Evolutionary conservation across 306 rosid species (phyloP).

Genomic region (Begonia masoniana): DNA sequence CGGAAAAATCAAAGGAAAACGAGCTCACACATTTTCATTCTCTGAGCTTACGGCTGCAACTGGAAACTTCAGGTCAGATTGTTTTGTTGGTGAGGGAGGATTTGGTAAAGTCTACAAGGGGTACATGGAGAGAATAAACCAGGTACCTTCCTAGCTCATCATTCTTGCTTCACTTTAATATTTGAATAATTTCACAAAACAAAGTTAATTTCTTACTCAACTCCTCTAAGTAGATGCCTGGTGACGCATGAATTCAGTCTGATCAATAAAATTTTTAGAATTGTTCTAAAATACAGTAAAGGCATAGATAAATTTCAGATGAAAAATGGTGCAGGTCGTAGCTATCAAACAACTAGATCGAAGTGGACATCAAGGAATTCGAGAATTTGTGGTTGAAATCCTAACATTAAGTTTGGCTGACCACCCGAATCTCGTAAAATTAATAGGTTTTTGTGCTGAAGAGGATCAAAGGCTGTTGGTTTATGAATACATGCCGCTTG

Average conservation of each 20-base stretch:
- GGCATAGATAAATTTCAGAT: too few species aligned
- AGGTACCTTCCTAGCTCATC: conserved; percentile 21
- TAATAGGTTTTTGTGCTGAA: conserved; percentile 70
- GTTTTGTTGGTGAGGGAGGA: conserved; percentile 58
- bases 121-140: conserved; percentile 8
- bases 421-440: conserved; percentile 54
- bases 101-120: conserved; percentile 72
- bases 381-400: conserved; percentile 56
- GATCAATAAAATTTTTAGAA: too few species aligned
- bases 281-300: too few species aligned
- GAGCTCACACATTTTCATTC: conserved; percentile 27
- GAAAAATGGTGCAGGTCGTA: conserved; percentile 20
- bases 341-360: conserved; percentile 59
- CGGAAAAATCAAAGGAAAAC: not conserved
- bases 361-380: conserved; percentile 46
- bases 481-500: conserved; percentile 54
- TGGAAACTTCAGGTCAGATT: conserved; percentile 35
- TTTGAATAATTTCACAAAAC: too few species aligned
- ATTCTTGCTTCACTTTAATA: not conserved
- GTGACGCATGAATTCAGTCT: too few species aligned
- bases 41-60: conserved; percentile 62
- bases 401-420: conserved; percentile 51
- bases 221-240: too few species aligned
- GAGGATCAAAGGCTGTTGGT: conserved; percentile 61
- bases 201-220: not conserved